Percentiles rank a stretch among this genome's conserved stretches.
These are phyloP conservation scores for Tritrichomonas musculus DNA, from an alignment of 208 protist genomes.

Conservation along the genomic window DNA sequence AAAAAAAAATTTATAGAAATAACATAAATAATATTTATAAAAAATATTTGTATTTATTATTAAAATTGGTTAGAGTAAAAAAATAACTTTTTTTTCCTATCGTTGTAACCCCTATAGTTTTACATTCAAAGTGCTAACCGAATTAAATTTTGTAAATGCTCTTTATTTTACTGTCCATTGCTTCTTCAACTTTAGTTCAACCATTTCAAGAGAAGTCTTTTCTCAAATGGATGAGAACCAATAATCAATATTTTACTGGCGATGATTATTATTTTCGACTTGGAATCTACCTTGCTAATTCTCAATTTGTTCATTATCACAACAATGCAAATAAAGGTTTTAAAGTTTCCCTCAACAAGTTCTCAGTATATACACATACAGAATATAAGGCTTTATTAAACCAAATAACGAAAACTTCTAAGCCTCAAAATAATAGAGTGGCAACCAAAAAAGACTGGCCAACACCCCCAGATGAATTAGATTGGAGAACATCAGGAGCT, in stretches of 20 bases:
- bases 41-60: too few relatives aligned
- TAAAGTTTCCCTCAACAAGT: not conserved
- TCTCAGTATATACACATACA: not conserved
- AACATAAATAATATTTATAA: too few relatives aligned
- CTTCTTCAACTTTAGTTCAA: not conserved
- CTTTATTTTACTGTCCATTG: not conserved
- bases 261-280: not conserved
- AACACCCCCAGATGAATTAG: slow-evolving; percentile 39
- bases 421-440: not conserved
- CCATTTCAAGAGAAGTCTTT: not conserved
- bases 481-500: slow-evolving; percentile 54
- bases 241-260: not conserved
- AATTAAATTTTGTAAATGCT: not conserved
- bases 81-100: too few relatives aligned
- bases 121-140: too few relatives aligned
- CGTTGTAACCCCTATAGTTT: too few relatives aligned
- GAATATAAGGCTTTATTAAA: not conserved
- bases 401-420: not conserved
- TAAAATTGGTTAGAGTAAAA: too few relatives aligned
- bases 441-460: not conserved
- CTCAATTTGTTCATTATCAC: not conserved
- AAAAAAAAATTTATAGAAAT: too few relatives aligned
- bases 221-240: not conserved
- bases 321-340: not conserved
- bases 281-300: not conserved